These are phyloP conservation scores for Alternaria rosae DNA, from an alignment of 2,329 filamentous ascomycete genomes.

Conservation along the genomic window DNA sequence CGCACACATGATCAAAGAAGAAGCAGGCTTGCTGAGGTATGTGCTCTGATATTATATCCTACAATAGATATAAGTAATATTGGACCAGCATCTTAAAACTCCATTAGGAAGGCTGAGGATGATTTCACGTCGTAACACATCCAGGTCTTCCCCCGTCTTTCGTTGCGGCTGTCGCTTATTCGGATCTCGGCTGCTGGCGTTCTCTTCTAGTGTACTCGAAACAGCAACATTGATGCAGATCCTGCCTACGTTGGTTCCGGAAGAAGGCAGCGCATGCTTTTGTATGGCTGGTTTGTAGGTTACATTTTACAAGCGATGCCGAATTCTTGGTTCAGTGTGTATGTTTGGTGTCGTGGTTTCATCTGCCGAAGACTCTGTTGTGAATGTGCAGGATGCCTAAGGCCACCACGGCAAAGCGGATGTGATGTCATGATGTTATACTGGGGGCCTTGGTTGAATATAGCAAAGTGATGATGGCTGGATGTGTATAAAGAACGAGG, in stretches of 20 bases:
- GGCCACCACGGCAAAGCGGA: not conserved
- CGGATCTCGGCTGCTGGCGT: not conserved
- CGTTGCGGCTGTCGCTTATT: not conserved
- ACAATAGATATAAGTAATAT: not conserved
- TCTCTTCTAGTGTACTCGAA: not conserved
- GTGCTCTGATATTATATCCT: not conserved
- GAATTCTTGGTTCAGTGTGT: not conserved
- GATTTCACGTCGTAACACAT: not conserved
- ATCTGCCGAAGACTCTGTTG: not conserved
- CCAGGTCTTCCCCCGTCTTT: not conserved
- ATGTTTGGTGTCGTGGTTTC: not conserved
- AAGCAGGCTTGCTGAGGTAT: not conserved
- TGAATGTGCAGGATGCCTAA: not conserved
- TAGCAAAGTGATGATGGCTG: not conserved
- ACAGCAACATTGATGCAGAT: not conserved
- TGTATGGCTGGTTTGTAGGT: not conserved
- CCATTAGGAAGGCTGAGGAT: not conserved
- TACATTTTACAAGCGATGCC: not conserved
- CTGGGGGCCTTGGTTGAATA: not conserved
- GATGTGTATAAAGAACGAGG: not conserved
- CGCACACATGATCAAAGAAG: not conserved
- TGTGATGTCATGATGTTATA: not conserved
- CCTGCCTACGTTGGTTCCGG: not conserved
- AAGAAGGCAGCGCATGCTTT: not conserved
- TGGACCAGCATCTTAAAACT: not conserved